Conservation (phyloP, 352 stramenopile species). For the Phytopythium ostracodes region DNA sequence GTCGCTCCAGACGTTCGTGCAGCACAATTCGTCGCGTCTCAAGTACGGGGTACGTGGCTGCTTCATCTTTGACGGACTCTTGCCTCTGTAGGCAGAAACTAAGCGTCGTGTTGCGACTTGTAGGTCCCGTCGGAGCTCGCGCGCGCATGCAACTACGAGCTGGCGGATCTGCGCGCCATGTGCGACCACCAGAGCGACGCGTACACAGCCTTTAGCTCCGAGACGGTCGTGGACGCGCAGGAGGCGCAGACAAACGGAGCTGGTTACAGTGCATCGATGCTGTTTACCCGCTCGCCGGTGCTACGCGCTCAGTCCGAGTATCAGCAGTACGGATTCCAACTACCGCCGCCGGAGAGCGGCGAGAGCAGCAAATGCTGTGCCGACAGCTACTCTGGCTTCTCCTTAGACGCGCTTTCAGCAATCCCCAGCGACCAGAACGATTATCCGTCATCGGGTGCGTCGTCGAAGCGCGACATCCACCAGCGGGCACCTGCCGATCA, state of each 20-base stretch:
- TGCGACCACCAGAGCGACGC: slow-evolving; percentile 46
- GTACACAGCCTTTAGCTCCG: slow-evolving; percentile 68
- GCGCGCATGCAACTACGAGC: slow-evolving; percentile 50
- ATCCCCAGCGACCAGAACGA: slow-evolving; percentile 15
- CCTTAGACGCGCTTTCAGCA: slow-evolving; percentile 31
- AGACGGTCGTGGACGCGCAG: slow-evolving; percentile 35
- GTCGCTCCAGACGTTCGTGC: slow-evolving; percentile 65
- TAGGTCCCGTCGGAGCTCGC: slow-evolving; percentile 53
- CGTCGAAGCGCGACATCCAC: not conserved
- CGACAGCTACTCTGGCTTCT: slow-evolving; percentile 46
- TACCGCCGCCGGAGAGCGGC: not conserved
- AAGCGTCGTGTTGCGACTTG: not conserved
- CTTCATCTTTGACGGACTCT: not conserved
- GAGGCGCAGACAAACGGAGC: not conserved
- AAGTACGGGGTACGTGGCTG: slow-evolving; percentile 46
- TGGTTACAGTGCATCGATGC: slow-evolving; percentile 15
- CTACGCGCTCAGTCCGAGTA: slow-evolving; percentile 4
- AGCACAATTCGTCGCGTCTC: slow-evolving; percentile 48
- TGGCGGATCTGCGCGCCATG: slow-evolving; percentile 32
- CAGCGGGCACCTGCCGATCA: not conserved
- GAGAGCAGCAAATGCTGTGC: slow-evolving; percentile 9
- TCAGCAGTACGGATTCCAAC: not conserved
- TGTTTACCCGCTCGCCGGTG: slow-evolving; percentile 45
- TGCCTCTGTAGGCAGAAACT: not conserved
- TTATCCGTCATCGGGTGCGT: not conserved